Percentiles rank a stretch among this genome's conserved stretches.
phyloP scores from a whole-genome alignment of 1,284 basidiomycete species.

The Microbotryum scabiosae region DNA sequence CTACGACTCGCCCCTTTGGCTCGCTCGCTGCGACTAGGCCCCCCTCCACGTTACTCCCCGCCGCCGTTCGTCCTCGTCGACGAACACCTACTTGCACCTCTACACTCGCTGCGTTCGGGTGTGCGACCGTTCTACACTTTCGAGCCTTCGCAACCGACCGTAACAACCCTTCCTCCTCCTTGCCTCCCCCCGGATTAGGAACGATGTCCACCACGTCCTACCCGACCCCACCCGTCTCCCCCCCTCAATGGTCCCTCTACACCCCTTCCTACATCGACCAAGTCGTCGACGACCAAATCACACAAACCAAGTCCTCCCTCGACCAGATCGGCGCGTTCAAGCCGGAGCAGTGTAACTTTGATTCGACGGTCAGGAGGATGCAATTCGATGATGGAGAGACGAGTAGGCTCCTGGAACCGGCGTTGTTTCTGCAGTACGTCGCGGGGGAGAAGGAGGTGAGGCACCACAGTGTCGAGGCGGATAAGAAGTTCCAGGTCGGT shows the following conservation, averaged over 20 bases:
- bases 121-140: neutral
- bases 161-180: neutral
- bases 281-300: conserved; percentile 55
- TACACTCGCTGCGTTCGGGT: neutral
- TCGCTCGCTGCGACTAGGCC: neutral
- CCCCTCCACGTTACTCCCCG: neutral
- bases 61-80: neutral
- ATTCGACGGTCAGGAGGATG: conserved; percentile 47
- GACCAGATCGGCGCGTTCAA: conserved; percentile 58
- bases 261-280: conserved; percentile 53
- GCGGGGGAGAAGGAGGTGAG: conserved; percentile 60
- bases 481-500: conserved; percentile 51
- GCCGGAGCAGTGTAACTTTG: conserved; percentile 47
- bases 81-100: neutral
- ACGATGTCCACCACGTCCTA: conserved; percentile 2
- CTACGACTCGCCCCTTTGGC: neutral
- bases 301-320: conserved; percentile 49
- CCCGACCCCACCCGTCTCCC: conserved; percentile 10
- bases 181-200: neutral
- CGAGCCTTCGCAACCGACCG: neutral
- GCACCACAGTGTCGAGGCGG: conserved; percentile 62
- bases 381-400: conserved; percentile 53
- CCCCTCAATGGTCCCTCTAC: conserved; percentile 41
- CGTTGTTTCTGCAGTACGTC: conserved; percentile 70
- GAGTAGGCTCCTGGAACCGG: conserved; percentile 51